Base-by-base conservation (phyloP, 208 protist species). In the Porcisia hertigi region DNA sequence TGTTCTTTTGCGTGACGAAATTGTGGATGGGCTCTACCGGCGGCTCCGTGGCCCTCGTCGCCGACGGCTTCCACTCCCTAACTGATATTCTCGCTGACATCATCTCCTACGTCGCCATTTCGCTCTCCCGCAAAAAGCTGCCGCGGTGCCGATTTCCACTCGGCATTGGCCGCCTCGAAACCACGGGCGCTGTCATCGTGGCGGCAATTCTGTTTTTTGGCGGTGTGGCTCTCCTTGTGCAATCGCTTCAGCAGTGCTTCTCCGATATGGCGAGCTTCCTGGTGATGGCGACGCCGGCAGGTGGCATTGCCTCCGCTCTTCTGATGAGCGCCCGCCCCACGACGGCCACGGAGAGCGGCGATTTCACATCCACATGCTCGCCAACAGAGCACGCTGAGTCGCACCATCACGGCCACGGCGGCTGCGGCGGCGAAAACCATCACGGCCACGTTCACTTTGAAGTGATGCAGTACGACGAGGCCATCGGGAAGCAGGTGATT, bases 1-100 rank as follows among this genome's bases (percentile, higher is more conserved):
- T 97, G 18, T 90, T 96, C 74, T 95, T 97, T 75, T 86, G 86
- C 69, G 78, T 82, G 25, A 87, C 85, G 1, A 97, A 97, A 71
- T 72, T 97, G 11, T 93, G 85, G 75, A 23, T 89, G 39, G 93
- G 93, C 65, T 82, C 82, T 9, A 77, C 88, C 5, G 93, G 93
- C 23, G 93, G 93, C 64, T 96, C 90, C 16, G 91, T 96, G 9
- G 93, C 93, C 20, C 86, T 97, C 54, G 80, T 97, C 45, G 93
- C 93, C 34, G 93, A 97, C 74, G 93, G 93, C 55, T 93, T 96
- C 67, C 93, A 97, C 71, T 75, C 93, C 11, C 71, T 97, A n/a
- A 92, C 90, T 11, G 93, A 97, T 77, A 81, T 97, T 59, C 57
- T 94, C 20, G 84, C 93, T 0, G 93, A 97, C 72, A 79, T 89